A percentile compares a stretch with the other conserved stretches of the same genome.
Conservation (phyloP, 2,329 filamentous ascomycete species). For the Zalaria obscura region DNA sequence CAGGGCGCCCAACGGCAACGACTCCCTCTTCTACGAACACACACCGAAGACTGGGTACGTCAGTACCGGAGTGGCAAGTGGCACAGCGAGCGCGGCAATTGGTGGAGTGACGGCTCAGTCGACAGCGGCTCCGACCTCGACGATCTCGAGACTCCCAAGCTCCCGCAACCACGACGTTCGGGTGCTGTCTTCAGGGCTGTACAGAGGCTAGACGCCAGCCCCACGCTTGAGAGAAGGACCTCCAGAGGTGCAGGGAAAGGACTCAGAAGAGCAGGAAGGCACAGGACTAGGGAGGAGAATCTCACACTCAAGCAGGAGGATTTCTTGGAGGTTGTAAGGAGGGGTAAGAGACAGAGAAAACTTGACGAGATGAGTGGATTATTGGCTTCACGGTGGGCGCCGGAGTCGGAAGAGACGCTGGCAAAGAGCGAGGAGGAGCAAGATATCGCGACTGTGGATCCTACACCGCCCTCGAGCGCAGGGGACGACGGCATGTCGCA, state of each 20-base stretch:
- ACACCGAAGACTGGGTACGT: slow-evolving; percentile 74
- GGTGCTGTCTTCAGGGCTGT: background rate
- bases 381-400: slow-evolving; percentile 16
- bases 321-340: slow-evolving; percentile 29
- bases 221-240: background rate
- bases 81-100: slow-evolving; percentile 65
- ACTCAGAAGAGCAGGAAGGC: slow-evolving; percentile 10
- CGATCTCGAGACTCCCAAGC: slow-evolving; percentile 8
- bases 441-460: background rate
- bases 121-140: slow-evolving; percentile 41
- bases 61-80: slow-evolving; percentile 46
- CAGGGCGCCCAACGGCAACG: background rate
- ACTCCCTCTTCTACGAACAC: slow-evolving; percentile 34
- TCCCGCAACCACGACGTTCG: slow-evolving; percentile 7
- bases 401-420: slow-evolving; percentile 9
- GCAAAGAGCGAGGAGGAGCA: background rate
- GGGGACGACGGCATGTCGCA: background rate
- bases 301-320: slow-evolving; percentile 35
- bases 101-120: slow-evolving; percentile 67
- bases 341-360: slow-evolving; percentile 27
- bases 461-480: background rate
- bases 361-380: slow-evolving; percentile 19
- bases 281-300: slow-evolving; percentile 28
- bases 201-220: background rate
- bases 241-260: background rate